Evolutionary conservation across 163 green algal species (phyloP).

Genomic region (Scenedesmus sp.): DNA sequence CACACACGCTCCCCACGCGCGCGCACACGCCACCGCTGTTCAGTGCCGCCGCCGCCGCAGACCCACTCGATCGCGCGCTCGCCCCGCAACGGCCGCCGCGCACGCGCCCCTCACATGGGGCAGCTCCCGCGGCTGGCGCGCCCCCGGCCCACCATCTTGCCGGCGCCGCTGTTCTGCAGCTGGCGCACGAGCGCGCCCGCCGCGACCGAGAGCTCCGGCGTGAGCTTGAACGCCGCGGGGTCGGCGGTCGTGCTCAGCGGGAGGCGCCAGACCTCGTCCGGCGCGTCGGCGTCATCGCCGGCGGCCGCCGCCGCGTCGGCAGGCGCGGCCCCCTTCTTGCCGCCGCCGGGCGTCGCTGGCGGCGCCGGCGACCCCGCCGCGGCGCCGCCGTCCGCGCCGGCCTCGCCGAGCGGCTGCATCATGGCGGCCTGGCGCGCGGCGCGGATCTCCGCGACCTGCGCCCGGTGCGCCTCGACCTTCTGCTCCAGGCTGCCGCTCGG

Average conservation of each 20-base stretch:
- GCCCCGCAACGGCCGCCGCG: no score
- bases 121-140: slow-evolving; percentile 8
- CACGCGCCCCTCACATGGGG: no score
- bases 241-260: not conserved
- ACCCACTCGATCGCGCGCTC: no score
- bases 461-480: slow-evolving; percentile 2
- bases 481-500: not conserved
- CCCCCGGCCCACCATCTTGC: slow-evolving; percentile 7
- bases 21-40: no score
- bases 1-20: no score
- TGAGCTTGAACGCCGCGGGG: not conserved
- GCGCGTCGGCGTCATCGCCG: not conserved
- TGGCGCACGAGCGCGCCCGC: slow-evolving; percentile 35
- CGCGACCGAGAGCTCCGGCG: slow-evolving; percentile 23
- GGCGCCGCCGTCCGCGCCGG: not conserved
- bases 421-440: not conserved
- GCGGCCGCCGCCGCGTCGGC: slow-evolving; percentile 6
- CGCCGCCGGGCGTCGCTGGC: no score
- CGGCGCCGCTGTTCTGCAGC: slow-evolving; percentile 5
- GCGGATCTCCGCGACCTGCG: slow-evolving; percentile 3
- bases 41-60: no score
- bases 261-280: slow-evolving; percentile 25
- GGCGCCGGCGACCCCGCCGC: not conserved
- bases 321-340: no score
- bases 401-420: not conserved